Evolutionary conservation across 371 early-diverging fungal species (phyloP).

Genomic region (Dichotomocladium elegans): DNA sequence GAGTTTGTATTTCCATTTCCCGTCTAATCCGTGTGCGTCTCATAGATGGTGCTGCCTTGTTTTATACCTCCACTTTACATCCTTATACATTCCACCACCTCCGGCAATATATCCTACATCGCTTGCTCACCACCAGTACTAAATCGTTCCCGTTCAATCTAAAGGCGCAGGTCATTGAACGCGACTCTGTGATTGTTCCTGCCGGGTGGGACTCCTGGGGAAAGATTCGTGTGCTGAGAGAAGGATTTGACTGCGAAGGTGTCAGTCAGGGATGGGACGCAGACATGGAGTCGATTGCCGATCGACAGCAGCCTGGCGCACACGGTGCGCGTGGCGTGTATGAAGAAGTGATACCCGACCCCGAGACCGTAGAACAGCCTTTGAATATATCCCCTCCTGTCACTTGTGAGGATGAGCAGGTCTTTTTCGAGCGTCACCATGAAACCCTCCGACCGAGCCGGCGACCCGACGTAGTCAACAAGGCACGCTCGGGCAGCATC

Average conservation of each 20-base stretch:
- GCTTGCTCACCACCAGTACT: slow-evolving; percentile 51
- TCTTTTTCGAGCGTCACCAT: slow-evolving; percentile 70
- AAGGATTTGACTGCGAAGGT: slow-evolving; percentile 72
- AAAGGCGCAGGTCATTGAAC: slow-evolving; percentile 82
- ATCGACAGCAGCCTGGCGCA: slow-evolving; percentile 30
- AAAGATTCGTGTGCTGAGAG: slow-evolving; percentile 78
- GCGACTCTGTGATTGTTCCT: slow-evolving; percentile 86
- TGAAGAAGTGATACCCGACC: slow-evolving; percentile 42
- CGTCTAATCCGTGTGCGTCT: background rate
- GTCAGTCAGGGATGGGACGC: slow-evolving; percentile 61
- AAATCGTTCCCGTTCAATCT: slow-evolving; percentile 56
- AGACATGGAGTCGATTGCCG: slow-evolving; percentile 43
- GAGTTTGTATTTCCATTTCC: too few species aligned
- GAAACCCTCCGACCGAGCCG: slow-evolving; percentile 55
- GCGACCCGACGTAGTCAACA: slow-evolving; percentile 17
- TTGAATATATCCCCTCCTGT: slow-evolving; percentile 43
- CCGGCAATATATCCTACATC: slow-evolving; percentile 81
- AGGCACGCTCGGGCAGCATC: slow-evolving; percentile 5
- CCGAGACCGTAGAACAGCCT: slow-evolving; percentile 39
- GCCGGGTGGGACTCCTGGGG: slow-evolving; percentile 94
- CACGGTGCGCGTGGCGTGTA: slow-evolving; percentile 38
- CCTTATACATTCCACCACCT: slow-evolving; percentile 76
- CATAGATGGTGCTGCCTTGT: slow-evolving; percentile 87
- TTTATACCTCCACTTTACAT: slow-evolving; percentile 82
- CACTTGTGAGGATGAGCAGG: slow-evolving; percentile 82